Conservation (phyloP, 805 yeast species). For the Kazachstania bromeliacearum region DNA sequence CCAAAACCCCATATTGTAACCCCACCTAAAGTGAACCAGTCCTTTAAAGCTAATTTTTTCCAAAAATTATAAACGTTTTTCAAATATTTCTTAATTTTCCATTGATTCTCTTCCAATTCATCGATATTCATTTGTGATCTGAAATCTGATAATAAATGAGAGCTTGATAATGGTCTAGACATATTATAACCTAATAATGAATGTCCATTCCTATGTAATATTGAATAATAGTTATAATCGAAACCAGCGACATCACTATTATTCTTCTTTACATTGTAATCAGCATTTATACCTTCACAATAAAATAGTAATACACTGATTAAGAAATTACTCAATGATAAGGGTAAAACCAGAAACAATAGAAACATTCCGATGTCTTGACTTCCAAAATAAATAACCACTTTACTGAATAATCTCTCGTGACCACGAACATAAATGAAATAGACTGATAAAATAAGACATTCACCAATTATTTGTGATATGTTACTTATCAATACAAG, state of each 20-base stretch:
- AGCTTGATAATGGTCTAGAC: not conserved
- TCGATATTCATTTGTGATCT: conserved; percentile 2
- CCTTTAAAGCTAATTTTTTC: conserved; percentile 12
- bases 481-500: conserved; percentile 14
- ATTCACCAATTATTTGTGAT: conserved; percentile 26
- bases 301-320: conserved; percentile 14
- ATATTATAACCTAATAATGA: not conserved
- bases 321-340: conserved; percentile 17
- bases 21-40: conserved; percentile 9
- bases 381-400: conserved; percentile 29
- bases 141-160: not conserved
- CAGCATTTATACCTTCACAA: conserved; percentile 14
- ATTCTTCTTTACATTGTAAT: not conserved
- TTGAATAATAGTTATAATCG: conserved; percentile 2
- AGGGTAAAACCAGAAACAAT: conserved; percentile 27
- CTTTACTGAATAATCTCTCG: conserved; percentile 23
- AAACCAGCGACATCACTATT: not conserved
- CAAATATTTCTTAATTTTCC: not conserved
- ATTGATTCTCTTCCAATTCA: not conserved
- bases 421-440: conserved; percentile 34
- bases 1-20: conserved; percentile 15
- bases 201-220: not conserved
- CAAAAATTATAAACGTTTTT: conserved; percentile 8
- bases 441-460: conserved; percentile 31
- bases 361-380: conserved; percentile 25